phyloP scores from a whole-genome alignment of 2,329 filamentous ascomycete species.

The Monosporascus sp. region DNA sequence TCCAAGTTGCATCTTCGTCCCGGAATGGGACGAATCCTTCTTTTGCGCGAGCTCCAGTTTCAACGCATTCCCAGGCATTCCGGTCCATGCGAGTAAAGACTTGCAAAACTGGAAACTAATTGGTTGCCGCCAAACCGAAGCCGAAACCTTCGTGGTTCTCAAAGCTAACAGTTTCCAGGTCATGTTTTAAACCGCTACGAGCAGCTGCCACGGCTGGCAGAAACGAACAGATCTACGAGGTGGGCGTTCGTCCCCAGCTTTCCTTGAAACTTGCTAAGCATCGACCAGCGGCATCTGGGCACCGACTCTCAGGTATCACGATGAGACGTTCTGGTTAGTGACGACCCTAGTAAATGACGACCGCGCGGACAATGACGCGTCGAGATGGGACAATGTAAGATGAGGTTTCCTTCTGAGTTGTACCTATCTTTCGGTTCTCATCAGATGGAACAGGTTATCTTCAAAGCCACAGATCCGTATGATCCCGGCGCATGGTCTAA shows the following conservation, averaged over 20 bases:
- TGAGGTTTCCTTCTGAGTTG: background rate
- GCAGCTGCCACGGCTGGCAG: slow-evolving; percentile 20
- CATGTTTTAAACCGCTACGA: slow-evolving; percentile 22
- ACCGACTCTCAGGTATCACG: slow-evolving; percentile 36
- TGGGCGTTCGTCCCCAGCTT: slow-evolving; percentile 5
- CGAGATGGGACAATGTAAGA: slow-evolving; percentile 28
- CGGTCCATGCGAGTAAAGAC: slow-evolving; percentile 38
- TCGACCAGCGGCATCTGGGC: slow-evolving; percentile 40
- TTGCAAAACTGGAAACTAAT: slow-evolving; percentile 34
- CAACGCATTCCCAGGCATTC: slow-evolving; percentile 37
- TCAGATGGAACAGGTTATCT: slow-evolving; percentile 30
- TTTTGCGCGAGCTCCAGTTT: slow-evolving; percentile 41
- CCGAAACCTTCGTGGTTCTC: background rate
- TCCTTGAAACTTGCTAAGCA: slow-evolving; percentile 2
- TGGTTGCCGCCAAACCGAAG: slow-evolving; percentile 8
- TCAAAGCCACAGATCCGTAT: slow-evolving; percentile 38
- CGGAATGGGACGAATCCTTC: slow-evolving; percentile 31
- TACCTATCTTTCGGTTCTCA: background rate
- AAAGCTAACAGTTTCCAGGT: slow-evolving; percentile 8
- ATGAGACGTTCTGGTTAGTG: slow-evolving; percentile 39
- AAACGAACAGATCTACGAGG: slow-evolving; percentile 24
- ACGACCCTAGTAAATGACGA: slow-evolving; percentile 34
- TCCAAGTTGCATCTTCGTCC: slow-evolving; percentile 36
- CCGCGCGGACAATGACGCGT: slow-evolving; percentile 21
- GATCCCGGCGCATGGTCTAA: slow-evolving; percentile 39